Base-by-base conservation (phyloP, 306 rosid species). In the Prunus armeniaca region DNA sequence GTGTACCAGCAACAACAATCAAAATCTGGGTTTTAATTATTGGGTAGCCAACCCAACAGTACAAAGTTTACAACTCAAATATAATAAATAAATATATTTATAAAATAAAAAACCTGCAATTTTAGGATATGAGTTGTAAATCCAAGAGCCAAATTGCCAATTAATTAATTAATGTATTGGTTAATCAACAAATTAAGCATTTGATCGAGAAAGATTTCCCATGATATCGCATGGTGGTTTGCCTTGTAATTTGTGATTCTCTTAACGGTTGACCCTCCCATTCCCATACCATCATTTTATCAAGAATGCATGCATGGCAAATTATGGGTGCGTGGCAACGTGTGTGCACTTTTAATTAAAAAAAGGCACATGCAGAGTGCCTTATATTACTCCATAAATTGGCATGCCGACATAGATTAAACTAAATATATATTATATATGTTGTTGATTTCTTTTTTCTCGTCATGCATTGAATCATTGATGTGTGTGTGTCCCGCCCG, bases 161-260 rank as follows among this genome's bases (percentile, higher is more conserved):
- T 0, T 32, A 4, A 32, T 0, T 32, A 4, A 32, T 32, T 32
- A 5, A 32, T 32, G 38, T 5, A 5, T n/a, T 12, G 47, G 32
- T 64, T 69, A 86, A 81, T 85, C 78, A 83, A 78, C 78, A 56
- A 75, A 73, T 14, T 68, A n/a, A 30, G 78, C 54, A 55, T 43
- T 73, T 49, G 73, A 19, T 68, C 30, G 49, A 57, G 69, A 30
- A 70, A 73, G 72, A 71, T 17, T 72, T 56, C 66, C 52, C 84
- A 76, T 65, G 50, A 69, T 61, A 18, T 79, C 55, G 43, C 47
- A 62, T 34, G 69, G 69, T 25, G 60, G 69, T 25, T 57, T 78
- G 55, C 38, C 66, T 68, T 57, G 49, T 73, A 24, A 45, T 22
- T 58, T 49, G 57, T 38, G 49, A 62, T 38, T 50, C 41, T 69